These are phyloP conservation scores for Zymoseptoria ardabiliae DNA, from an alignment of 2,329 filamentous ascomycete genomes.

Conservation along the genomic window DNA sequence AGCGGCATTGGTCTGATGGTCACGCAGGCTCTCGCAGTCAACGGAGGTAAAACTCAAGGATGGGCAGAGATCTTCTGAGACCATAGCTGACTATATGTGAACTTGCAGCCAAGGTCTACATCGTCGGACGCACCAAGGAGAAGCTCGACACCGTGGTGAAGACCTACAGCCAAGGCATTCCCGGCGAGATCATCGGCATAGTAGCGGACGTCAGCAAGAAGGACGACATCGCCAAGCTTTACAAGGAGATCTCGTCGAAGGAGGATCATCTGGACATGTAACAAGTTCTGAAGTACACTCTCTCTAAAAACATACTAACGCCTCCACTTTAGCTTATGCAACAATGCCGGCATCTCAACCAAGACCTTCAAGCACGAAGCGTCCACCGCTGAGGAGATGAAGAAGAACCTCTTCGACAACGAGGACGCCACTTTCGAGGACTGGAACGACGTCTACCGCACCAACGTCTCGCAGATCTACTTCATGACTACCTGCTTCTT, in stretches of 20 bases:
- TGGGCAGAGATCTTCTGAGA: not conserved
- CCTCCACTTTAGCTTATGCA: slow-evolving; percentile 30
- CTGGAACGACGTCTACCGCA: slow-evolving; percentile 40
- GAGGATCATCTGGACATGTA: slow-evolving; percentile 36
- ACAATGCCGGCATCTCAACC: slow-evolving; percentile 42
- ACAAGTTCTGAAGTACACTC: not conserved
- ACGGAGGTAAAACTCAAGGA: not conserved
- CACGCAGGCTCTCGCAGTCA: slow-evolving; percentile 36
- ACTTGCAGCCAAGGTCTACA: slow-evolving; percentile 40
- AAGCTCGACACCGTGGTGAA: slow-evolving; percentile 43
- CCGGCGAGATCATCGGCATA: slow-evolving; percentile 41
- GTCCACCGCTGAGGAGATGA: slow-evolving; percentile 36
- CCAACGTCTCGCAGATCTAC: slow-evolving; percentile 43
- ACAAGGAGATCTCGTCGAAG: slow-evolving; percentile 37
- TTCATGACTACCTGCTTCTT: slow-evolving; percentile 43
- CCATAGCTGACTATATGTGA: slow-evolving; percentile 3
- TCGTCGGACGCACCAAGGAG: slow-evolving; percentile 41
- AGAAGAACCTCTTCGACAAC: slow-evolving; percentile 39
- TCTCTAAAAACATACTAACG: slow-evolving; percentile 16
- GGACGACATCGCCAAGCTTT: slow-evolving; percentile 35
- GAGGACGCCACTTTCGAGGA: slow-evolving; percentile 36
- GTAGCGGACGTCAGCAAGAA: slow-evolving; percentile 40
- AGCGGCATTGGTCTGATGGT: slow-evolving; percentile 44
- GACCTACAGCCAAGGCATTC: slow-evolving; percentile 37
- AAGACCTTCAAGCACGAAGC: slow-evolving; percentile 34